phyloP scores from a whole-genome alignment of 805 yeast genomes.

The Brettanomyces sp. region DNA sequence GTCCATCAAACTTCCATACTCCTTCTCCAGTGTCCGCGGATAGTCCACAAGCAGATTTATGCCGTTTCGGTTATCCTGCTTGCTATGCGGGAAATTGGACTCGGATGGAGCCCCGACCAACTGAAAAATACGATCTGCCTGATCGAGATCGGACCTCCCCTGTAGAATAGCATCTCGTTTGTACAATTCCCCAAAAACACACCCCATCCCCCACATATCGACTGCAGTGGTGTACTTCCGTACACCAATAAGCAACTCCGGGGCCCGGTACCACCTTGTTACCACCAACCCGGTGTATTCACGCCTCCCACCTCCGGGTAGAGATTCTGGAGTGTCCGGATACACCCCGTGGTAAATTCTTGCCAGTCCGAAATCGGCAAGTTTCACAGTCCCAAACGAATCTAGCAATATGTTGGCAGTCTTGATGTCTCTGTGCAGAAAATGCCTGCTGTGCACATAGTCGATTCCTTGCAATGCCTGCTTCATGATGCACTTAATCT shows the following conservation, averaged over 20 bases:
- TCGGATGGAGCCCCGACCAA: conserved; percentile 72
- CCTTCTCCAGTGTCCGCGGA: conserved; percentile 34
- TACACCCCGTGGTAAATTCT: conserved; percentile 39
- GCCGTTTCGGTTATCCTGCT: conserved; percentile 46
- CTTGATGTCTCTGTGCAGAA: conserved; percentile 84
- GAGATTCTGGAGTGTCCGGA: conserved; percentile 13
- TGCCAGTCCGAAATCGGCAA: conserved; percentile 96
- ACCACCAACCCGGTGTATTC: conserved; percentile 66
- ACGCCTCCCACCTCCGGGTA: conserved; percentile 46
- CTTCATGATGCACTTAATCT: conserved; percentile 72
- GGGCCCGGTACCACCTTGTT: conserved; percentile 97
- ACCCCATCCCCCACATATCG: conserved; percentile 97
- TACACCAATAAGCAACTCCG: conserved; percentile 83
- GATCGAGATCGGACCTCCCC: conserved; percentile 82
- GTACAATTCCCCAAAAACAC: conserved; percentile 89
- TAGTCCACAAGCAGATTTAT: conserved; percentile 24
- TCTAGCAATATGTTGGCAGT: conserved; percentile 90
- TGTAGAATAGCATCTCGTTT: conserved; percentile 73
- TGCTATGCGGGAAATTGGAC: conserved; percentile 52
- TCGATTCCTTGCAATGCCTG: conserved; percentile 77
- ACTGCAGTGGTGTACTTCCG: conserved; percentile 85
- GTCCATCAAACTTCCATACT: conserved; percentile 31
- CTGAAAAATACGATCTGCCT: conserved; percentile 71
- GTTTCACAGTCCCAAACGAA: conserved; percentile 65
- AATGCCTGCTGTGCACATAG: conserved; percentile 57